A percentile compares a stretch with the other conserved stretches of the same genome.
Conservation (phyloP, 148 eudicot genomes). For the Chenopodium album region DNA sequence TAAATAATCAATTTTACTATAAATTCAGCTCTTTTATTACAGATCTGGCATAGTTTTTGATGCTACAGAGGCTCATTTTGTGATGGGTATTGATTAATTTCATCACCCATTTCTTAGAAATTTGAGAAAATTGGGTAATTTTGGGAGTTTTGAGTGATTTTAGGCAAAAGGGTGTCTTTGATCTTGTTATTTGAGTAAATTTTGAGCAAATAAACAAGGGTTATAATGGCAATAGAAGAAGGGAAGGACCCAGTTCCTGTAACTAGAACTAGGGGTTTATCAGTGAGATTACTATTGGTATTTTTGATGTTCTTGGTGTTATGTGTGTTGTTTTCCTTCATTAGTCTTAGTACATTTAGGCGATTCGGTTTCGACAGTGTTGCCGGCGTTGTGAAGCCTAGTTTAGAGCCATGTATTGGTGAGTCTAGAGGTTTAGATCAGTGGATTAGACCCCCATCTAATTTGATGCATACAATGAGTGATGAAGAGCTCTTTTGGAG, state of each 20-base stretch:
- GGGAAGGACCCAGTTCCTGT: slow-evolving; percentile 54
- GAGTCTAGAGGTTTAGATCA: slow-evolving; percentile 38
- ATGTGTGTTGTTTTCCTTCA: slow-evolving; percentile 55
- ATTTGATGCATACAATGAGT: slow-evolving; percentile 76
- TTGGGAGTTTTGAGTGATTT: background rate
- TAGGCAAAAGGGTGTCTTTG: slow-evolving; percentile 13
- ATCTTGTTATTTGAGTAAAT: background rate
- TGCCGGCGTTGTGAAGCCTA: slow-evolving; percentile 40
- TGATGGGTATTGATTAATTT: background rate
- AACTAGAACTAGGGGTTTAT: slow-evolving; percentile 62
- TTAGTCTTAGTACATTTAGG: slow-evolving; percentile 54
- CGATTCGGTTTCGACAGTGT: slow-evolving; percentile 44
- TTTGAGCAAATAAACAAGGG: slow-evolving; percentile 28
- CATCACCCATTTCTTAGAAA: background rate
- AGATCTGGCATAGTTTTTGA: slow-evolving; percentile 16
- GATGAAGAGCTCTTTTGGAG: slow-evolving; percentile 82
- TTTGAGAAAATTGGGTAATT: background rate
- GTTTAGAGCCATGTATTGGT: slow-evolving; percentile 48
- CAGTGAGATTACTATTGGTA: slow-evolving; percentile 47
- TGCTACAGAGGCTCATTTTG: background rate
- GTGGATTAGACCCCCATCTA: slow-evolving; percentile 65
- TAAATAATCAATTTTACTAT: too few relatives aligned
- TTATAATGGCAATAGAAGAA: slow-evolving; percentile 52
- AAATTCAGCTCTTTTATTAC: background rate
- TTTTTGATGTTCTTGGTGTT: slow-evolving; percentile 52